These are phyloP conservation scores for Salix suchowensis DNA, from an alignment of 345 rosid species.

Conservation along the genomic window DNA sequence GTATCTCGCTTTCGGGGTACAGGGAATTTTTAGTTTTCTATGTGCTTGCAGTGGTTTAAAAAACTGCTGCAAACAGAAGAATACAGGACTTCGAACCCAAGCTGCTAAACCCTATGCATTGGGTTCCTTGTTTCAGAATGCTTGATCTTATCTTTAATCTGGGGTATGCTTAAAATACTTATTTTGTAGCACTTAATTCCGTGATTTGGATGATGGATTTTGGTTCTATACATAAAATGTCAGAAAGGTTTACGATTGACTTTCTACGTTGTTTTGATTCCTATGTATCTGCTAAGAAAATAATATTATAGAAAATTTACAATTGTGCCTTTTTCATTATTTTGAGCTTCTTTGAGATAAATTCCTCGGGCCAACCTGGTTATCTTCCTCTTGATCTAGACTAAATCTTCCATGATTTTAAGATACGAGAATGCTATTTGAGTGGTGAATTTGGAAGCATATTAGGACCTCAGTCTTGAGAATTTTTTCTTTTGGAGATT, in stretches of 20 bases:
- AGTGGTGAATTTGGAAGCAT: neutral
- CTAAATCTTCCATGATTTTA: neutral
- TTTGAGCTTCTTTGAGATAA: neutral
- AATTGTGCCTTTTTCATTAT: neutral
- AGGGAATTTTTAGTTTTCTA: neutral
- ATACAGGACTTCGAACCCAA: neutral
- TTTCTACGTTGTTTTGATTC: neutral
- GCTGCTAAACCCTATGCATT: neutral
- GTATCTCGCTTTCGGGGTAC: neutral
- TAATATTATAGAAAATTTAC: neutral
- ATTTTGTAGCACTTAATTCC: neutral
- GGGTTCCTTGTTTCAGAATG: neutral
- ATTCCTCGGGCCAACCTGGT: neutral
- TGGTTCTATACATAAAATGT: neutral
- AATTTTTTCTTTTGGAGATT: neutral
- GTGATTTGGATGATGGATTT: neutral
- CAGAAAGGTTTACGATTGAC: neutral
- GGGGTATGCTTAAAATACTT: neutral
- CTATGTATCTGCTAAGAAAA: neutral
- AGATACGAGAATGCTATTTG: neutral
- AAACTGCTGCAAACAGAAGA: neutral
- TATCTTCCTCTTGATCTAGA: neutral
- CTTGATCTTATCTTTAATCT: constrained; percentile 4
- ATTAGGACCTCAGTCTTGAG: neutral
- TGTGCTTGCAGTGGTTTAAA: neutral